Evolutionary conservation across 495 filamentous ascomycete genomes (phyloP).

Genomic region (Mytilinidion resinicola): DNA sequence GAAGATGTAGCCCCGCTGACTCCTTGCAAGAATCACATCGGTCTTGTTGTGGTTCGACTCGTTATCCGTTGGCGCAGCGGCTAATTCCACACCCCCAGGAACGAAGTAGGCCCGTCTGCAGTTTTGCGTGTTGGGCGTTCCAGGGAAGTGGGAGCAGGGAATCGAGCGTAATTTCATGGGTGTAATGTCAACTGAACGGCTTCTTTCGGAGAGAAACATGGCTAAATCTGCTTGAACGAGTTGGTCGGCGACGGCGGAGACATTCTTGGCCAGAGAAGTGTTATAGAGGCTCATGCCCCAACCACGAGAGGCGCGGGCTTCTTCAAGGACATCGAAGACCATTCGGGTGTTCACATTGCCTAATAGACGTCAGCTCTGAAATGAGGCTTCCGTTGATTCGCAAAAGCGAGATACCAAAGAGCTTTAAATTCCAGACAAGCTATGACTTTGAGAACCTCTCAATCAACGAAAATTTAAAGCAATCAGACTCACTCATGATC

Average conservation of each 20-base stretch:
- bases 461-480: background rate
- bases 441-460: no score
- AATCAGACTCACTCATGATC: constrained; percentile 1
- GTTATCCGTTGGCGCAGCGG: background rate
- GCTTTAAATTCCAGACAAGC: no score
- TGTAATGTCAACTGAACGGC: constrained; percentile 4
- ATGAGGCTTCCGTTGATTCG: background rate
- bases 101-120: constrained; percentile 1
- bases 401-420: background rate
- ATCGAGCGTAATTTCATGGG: background rate
- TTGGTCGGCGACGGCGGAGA: constrained; percentile 3
- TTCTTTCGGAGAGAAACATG: constrained; percentile 5
- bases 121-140: background rate
- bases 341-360: constrained; percentile 1
- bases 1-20: constrained; percentile 3
- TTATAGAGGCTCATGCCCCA: constrained; percentile 6
- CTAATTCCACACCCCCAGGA: constrained; percentile 5
- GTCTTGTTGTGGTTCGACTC: background rate
- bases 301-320: background rate
- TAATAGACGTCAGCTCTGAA: background rate
- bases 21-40: background rate
- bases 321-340: constrained; percentile 4
- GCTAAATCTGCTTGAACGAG: constrained; percentile 5
- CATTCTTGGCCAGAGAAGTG: constrained; percentile 2
- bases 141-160: constrained; percentile 3